A percentile compares a stretch with the other conserved stretches of the same genome.
Conservation (phyloP, 2,329 filamentous ascomycete species). For the Aspergillus piperis region DNA sequence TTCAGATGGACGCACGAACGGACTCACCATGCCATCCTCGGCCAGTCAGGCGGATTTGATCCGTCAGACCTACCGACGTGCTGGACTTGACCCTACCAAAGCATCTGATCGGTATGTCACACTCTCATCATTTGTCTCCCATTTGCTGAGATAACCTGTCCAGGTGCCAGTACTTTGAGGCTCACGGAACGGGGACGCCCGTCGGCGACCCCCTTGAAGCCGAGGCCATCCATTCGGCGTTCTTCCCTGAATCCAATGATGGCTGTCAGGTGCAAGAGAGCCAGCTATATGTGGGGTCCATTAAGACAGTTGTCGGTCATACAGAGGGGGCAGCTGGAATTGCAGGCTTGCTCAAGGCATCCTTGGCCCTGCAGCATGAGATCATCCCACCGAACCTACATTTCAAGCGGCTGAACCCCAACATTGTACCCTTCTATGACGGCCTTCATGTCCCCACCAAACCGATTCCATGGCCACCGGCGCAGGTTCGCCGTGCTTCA, state of each 20-base stretch:
- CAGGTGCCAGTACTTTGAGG: conserved; percentile 40
- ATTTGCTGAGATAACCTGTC: too few species aligned
- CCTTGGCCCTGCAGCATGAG: conserved; percentile 41
- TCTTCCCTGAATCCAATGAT: neutral
- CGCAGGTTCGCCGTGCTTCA: neutral
- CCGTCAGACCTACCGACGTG: conserved; percentile 33
- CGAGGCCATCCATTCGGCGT: conserved; percentile 11
- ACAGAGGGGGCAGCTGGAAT: neutral
- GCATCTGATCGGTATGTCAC: too few species aligned
- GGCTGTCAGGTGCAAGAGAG: neutral
- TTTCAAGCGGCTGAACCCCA: conserved; percentile 29
- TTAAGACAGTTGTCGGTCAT: neutral
- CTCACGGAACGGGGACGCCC: conserved; percentile 43
- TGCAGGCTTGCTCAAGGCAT: neutral
- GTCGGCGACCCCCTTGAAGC: conserved; percentile 35
- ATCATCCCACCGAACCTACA: conserved; percentile 43
- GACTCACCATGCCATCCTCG: conserved; percentile 29
- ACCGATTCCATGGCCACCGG: neutral
- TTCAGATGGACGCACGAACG: conserved; percentile 28
- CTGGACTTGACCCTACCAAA: conserved; percentile 31
- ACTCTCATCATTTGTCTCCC: too few species aligned
- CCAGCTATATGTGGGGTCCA: neutral
- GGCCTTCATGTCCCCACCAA: neutral
- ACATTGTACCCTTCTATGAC: neutral
- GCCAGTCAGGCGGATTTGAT: conserved; percentile 41